Base-by-base conservation (phyloP, 805 yeast species). In the Pichia pseudocactophila region DNA sequence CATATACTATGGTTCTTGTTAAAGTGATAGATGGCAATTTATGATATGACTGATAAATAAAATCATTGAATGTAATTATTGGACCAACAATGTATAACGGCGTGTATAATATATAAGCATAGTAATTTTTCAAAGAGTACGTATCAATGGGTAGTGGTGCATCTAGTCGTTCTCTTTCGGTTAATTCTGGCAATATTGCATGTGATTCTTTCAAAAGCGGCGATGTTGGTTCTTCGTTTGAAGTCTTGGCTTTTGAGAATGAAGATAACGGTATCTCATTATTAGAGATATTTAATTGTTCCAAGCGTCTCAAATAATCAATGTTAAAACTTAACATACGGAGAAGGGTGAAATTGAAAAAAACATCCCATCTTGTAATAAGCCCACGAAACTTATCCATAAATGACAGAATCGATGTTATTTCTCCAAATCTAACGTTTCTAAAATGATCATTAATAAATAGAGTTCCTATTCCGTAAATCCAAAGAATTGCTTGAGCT, bases 41-140 rank as follows among this genome's bases (percentile, higher is more conserved):
- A 48, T 73, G 68, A 30, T 66, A 63, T 3, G 80, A 68, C 64
- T 92, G 98, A 52, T 80, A 80, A 34, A 83, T 61, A 59, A 79
- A 92, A 61, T 92, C 98, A 63, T 92, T 92, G 68, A 84, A 92
- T 0, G 97, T 84, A 34, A 92, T 57, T 15, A 92, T 78, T 19
- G 99, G 99, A 1, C 99, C 99, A 2, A 96, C 97, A 52, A 92
- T 80, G 62, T 84, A 85, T 37, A 92, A 65, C 3, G 99, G 99
- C 0, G 96, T 76, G 55, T 92, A 92, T 5, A 82, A 64, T 28
- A 85, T 59, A 57, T 88, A 92, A 0, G 95, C 80, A 34, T 87
- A 46, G 57, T 82, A 86, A 56, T 85, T 83, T 34, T 61, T 40
- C n/a, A 78, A 51, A 27, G 67, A 69, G 62, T 88, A 92, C 35